Percentiles rank a stretch among this genome's conserved stretches.
Conservation (phyloP, 2,329 filamentous ascomycete species). For the Talaromyces rugulosus region DNA sequence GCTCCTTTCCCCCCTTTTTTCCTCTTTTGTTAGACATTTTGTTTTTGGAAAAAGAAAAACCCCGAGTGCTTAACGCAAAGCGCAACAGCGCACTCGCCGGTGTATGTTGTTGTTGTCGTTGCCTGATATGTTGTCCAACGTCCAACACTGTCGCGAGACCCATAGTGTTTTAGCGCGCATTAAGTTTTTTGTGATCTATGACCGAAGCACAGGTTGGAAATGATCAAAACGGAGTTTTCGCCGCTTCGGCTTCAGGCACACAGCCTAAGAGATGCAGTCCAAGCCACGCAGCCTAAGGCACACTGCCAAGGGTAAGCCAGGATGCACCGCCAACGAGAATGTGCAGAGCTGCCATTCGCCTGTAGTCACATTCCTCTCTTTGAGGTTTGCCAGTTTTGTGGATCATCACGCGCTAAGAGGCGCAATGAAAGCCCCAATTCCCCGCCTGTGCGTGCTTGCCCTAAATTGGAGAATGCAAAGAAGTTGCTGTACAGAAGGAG, state of each 20-base stretch:
- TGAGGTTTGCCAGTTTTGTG: background rate
- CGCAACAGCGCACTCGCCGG: background rate
- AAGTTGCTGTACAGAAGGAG: background rate
- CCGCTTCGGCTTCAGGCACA: background rate
- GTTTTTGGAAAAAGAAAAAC: background rate
- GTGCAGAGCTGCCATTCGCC: background rate
- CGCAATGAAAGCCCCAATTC: background rate
- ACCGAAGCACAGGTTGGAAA: background rate
- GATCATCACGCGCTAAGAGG: conserved; percentile 10
- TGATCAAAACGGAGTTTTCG: background rate
- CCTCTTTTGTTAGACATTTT: background rate
- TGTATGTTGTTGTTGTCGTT: background rate
- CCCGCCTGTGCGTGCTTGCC: background rate
- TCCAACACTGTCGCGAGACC: background rate
- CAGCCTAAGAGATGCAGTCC: too few relatives aligned
- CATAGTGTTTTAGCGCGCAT: background rate
- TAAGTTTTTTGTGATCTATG: background rate
- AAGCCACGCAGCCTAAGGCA: too few relatives aligned
- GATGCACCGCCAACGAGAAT: background rate
- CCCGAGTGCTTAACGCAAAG: background rate
- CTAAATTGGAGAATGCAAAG: background rate
- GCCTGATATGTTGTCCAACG: background rate
- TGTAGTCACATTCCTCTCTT: background rate
- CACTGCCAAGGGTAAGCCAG: background rate
- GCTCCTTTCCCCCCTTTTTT: too few relatives aligned